phyloP scores from a whole-genome alignment of 371 early-diverging fungal species.

The Syncephalastrum sp. region DNA sequence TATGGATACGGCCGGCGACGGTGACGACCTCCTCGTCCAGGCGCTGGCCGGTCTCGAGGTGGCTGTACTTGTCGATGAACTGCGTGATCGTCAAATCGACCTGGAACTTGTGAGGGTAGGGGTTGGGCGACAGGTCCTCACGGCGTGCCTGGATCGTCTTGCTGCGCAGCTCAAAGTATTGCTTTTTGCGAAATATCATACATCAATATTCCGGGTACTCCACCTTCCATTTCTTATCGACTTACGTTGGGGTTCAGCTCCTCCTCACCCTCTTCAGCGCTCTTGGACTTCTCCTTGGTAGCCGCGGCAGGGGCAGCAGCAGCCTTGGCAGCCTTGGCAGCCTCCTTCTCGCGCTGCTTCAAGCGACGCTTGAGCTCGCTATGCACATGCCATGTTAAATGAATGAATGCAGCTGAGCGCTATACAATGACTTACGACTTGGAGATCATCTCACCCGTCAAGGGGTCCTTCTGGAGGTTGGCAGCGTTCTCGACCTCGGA shows the following conservation, averaged over 20 bases:
- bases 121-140: constrained; percentile 73
- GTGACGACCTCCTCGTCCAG: constrained; percentile 67
- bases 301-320: constrained; percentile 60
- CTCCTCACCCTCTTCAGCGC: constrained; percentile 76
- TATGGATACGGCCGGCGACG: constrained; percentile 89
- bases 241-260: constrained; percentile 82
- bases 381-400: constrained; percentile 9
- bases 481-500: constrained; percentile 20
- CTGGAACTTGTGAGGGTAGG: constrained; percentile 98
- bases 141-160: constrained; percentile 82
- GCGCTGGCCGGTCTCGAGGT: constrained; percentile 73
- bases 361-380: constrained; percentile 93
- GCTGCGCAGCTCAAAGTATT: constrained; percentile 97
- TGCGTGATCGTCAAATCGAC: constrained; percentile 82
- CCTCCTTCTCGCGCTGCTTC: constrained; percentile 88
- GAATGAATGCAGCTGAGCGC: background rate
- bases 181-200: constrained; percentile 37
- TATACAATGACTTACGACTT: constrained; percentile 68
- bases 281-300: constrained; percentile 61
- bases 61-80: constrained; percentile 82
- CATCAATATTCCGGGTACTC: background rate
- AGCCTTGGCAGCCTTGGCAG: constrained; percentile 73
- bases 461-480: constrained; percentile 78
- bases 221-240: constrained; percentile 7
- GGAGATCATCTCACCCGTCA: constrained; percentile 94